Base-by-base conservation (phyloP, 495 filamentous ascomycete species). In the Neurospora pannonica region DNA sequence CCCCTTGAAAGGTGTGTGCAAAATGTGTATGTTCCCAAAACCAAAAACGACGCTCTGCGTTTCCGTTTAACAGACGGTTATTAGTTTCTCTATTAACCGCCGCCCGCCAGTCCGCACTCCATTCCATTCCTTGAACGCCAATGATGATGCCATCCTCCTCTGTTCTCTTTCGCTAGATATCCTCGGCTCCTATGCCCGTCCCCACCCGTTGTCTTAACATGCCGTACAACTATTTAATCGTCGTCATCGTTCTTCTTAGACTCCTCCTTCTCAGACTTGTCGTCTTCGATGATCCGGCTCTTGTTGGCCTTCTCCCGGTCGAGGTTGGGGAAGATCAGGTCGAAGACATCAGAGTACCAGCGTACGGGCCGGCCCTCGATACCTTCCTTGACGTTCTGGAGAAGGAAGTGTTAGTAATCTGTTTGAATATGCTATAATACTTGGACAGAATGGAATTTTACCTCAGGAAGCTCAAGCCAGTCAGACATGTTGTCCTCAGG, bases 391-490 rank as follows among this genome's bases (percentile, higher is more conserved):
- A 99, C 98, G 78, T 98, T 98, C 97, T 99, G 77, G 75, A 74
- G 17, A 11, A 8, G 5, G 54, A 42, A 71, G 71, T 69, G 83
- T 87, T 79, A 87, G 84, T 78, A 77, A 71, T 74, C 76, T 24
- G 13, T 37, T 15, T 36, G 42, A 17, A 4, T 2, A 15, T 21
- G 17, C 1, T n/a, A 13, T 24, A 11, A 34, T 37, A 5, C 28
- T 17, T 38, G 40, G 46, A 48, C 73, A 36, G 31, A 71, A 46
- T 69, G 19, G 36, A 73, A 54, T 83, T 91, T 82, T 86, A 98
- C 96, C 88, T 97, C 93, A 80, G 97, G 97, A 78, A 99, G 88
- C 83, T 99, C 97, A 70, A 98, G 85, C 97, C 97, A 99, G 86
- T 99, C 96, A 54, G 91, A 93, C 85, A 90, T 88, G 85, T 98